Base-by-base conservation (phyloP, 441 rosid species). In the Breynia disticha region DNA sequence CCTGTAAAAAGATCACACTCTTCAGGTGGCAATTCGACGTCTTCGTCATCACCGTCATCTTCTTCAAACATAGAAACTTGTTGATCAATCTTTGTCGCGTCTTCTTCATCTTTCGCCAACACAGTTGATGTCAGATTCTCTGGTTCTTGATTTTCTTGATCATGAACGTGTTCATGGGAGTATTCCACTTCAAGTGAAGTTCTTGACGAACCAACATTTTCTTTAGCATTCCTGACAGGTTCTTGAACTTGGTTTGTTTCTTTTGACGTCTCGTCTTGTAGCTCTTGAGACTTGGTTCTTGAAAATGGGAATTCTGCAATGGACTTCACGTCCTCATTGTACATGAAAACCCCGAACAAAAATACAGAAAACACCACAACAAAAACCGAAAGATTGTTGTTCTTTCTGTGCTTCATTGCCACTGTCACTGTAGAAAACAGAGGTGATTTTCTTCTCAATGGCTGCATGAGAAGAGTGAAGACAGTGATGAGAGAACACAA, bases 301-400 rank as follows among this genome's bases (percentile, higher is more conserved):
- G 96, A 85, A 66, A 87, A 83, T 16, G 98, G 88, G 41, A 82
- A 87, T 61, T 83, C 93, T 0, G 93, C 95, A 0, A 85, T 81
- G 42, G 96, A 87, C 57, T 84, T 90, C 52, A 85, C 87, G 58
- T 87, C 86, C 64, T 90, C 97, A 47, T 85, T 87, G 70, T 90
- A 90, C 81, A 90, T 83, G 79, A 90, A 87, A 49, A 85, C 72
- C 22, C 90, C 95, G 21, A 91, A 87, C 42, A 91, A 75, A 38
- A 88, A 76, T 0, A 86, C 64, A 8, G 95, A 80, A 69, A 79
- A 80, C 37, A 82, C 90, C 4, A 87, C 84, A 24, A 76, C 82
- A 52, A 81, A 87, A 11, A 85, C 68, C 0, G 96, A 80, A 52
- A 90, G 80, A 46, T 83, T 85, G 74, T 60, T 77, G 73, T 63